Conservation (phyloP, 805 yeast genomes). For the Lipomyces anomalus region DNA sequence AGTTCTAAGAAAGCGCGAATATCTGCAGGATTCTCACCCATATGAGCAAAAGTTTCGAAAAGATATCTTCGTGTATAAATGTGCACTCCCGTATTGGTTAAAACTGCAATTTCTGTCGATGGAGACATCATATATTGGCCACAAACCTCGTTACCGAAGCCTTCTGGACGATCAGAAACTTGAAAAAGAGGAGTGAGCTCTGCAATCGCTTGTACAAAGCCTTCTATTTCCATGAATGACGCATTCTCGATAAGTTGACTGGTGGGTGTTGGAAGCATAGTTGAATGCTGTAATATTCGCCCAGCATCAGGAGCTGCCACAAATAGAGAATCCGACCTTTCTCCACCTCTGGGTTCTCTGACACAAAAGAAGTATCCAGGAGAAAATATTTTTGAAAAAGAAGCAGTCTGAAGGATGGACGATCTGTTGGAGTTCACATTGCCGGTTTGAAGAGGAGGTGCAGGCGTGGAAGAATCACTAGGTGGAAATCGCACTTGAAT, state of each 20-base stretch:
- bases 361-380: conserved; percentile 85
- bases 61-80: conserved; percentile 75
- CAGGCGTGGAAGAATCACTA: conserved; percentile 4
- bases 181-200: conserved; percentile 64
- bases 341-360: conserved; percentile 35
- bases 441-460: not conserved
- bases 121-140: conserved; percentile 70
- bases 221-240: conserved; percentile 58
- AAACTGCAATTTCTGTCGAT: conserved; percentile 62
- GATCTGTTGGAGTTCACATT: conserved; percentile 5
- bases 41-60: conserved; percentile 63
- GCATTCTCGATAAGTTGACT: conserved; percentile 65
- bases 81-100: conserved; percentile 74
- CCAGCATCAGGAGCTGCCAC: conserved; percentile 84
- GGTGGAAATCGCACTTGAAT: conserved; percentile 45
- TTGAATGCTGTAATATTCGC: conserved; percentile 36
- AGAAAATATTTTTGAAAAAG: conserved; percentile 56
- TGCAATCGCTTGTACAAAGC: conserved; percentile 64
- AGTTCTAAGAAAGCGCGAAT: conserved; percentile 64
- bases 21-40: conserved; percentile 50
- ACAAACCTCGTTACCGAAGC: conserved; percentile 80
- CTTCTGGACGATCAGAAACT: conserved; percentile 69
- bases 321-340: conserved; percentile 46
- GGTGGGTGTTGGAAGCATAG: conserved; percentile 18
- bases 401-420: conserved; percentile 45